Evolutionary conservation across 2,329 filamentous ascomycete genomes (phyloP).

Genomic region (Trichoderma koningiopsis): DNA sequence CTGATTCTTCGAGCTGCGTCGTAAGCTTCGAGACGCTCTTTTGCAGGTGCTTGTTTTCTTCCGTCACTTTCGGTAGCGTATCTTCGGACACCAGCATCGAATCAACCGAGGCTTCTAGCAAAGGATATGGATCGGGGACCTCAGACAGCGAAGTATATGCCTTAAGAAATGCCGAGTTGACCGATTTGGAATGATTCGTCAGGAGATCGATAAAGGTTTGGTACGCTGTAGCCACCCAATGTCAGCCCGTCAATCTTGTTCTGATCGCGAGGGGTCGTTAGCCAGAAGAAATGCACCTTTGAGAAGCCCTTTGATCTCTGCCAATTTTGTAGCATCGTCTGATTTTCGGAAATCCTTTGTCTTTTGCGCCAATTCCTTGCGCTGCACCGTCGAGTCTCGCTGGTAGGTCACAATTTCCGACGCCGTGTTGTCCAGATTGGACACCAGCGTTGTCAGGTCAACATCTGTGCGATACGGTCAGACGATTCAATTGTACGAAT

Average conservation of each 20-base stretch:
- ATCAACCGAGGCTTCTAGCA: slow-evolving; percentile 95
- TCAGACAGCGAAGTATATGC: slow-evolving; percentile 92
- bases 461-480: slow-evolving; percentile 62
- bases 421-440: slow-evolving; percentile 87
- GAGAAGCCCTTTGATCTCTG: slow-evolving; percentile 84
- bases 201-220: slow-evolving; percentile 96
- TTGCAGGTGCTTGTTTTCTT: slow-evolving; percentile 87
- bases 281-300: slow-evolving; percentile 63
- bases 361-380: slow-evolving; percentile 97
- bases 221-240: slow-evolving; percentile 64
- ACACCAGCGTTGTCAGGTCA: slow-evolving; percentile 80
- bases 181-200: slow-evolving; percentile 92
- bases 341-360: slow-evolving; percentile 97
- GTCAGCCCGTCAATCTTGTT: not conserved
- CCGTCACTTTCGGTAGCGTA: slow-evolving; percentile 83
- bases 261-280: not conserved
- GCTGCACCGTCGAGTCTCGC: slow-evolving; percentile 89
- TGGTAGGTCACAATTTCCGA: slow-evolving; percentile 93
- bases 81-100: slow-evolving; percentile 91
- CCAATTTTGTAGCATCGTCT: slow-evolving; percentile 82
- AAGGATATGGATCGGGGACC: slow-evolving; percentile 91
- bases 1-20: slow-evolving; percentile 78
- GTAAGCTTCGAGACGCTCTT: slow-evolving; percentile 74
- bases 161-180: slow-evolving; percentile 90
- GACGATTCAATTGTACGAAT: not conserved